Percentiles rank a stretch among this genome's conserved stretches.
These are phyloP conservation scores for Pterocarpus santalinus DNA, from an alignment of 306 rosid genomes.

Conservation along the genomic window DNA sequence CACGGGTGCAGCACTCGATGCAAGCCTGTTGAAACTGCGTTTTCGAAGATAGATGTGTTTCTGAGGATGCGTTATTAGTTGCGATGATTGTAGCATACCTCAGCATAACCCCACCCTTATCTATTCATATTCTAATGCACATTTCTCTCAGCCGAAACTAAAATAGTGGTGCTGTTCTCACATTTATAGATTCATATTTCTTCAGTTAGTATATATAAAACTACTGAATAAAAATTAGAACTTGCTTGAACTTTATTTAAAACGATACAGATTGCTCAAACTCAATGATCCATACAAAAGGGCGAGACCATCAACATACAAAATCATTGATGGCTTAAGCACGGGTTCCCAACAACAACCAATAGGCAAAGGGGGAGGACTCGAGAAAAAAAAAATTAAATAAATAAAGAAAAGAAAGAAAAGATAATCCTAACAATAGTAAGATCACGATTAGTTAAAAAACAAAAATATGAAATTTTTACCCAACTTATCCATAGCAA, in stretches of 20 bases:
- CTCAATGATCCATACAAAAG: background rate
- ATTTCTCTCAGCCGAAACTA: too few species aligned
- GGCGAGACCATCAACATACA: too few species aligned
- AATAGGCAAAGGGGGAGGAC: background rate
- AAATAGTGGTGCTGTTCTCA: background rate
- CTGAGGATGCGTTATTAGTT: background rate
- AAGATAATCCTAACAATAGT: background rate
- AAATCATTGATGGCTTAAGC: too few species aligned
- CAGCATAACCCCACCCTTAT: too few species aligned
- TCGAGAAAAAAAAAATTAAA: background rate
- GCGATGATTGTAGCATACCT: background rate
- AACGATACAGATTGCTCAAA: background rate
- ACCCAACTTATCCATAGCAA: conserved; percentile 9
- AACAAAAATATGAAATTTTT: background rate
- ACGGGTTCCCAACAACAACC: background rate
- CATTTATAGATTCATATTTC: background rate
- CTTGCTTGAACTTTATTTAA: background rate
- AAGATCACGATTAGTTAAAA: background rate
- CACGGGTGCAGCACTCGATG: too few species aligned
- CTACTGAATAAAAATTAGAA: background rate
- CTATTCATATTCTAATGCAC: background rate
- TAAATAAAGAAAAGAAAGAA: background rate
- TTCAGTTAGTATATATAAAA: background rate
- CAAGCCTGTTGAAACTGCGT: too few species aligned
- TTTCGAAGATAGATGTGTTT: background rate